These are phyloP conservation scores for Retiboletus flavoniger DNA, from an alignment of 1,284 basidiomycete species.

Conservation along the genomic window DNA sequence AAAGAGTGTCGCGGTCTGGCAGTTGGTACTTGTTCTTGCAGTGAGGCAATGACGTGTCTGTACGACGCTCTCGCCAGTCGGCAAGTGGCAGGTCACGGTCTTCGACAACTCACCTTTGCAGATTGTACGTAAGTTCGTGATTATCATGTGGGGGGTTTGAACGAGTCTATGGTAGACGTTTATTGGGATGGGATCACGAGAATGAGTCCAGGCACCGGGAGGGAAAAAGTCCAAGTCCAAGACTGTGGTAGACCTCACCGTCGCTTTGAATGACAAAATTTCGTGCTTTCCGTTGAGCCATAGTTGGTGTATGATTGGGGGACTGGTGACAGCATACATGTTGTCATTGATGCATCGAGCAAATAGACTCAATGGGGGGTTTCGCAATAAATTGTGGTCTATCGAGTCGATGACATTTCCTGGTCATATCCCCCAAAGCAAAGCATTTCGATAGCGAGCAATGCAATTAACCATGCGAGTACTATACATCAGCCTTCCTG, in stretches of 20 bases:
- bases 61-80: constrained; percentile 21
- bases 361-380: background rate
- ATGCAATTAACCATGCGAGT: constrained; percentile 31
- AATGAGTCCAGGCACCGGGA: background rate
- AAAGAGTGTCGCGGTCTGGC: constrained; percentile 18
- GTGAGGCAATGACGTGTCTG: constrained; percentile 12
- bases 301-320: background rate
- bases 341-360: background rate
- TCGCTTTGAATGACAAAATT: background rate
- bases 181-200: constrained; percentile 24
- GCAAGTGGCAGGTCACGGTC: constrained; percentile 7
- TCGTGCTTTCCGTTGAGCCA: background rate
- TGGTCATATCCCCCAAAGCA: too few relatives aligned
- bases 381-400: background rate
- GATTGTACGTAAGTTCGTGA: constrained; percentile 17
- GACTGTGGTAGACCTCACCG: background rate
- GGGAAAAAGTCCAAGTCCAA: constrained; percentile 1
- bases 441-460: constrained; percentile 15
- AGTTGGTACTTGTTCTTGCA: constrained; percentile 6
- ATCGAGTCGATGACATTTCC: too few relatives aligned
- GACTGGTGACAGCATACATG: background rate
- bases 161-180: constrained; percentile 12
- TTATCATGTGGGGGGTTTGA: constrained; percentile 7
- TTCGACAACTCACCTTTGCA: constrained; percentile 18
- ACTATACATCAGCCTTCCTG: constrained; percentile 29